These are phyloP conservation scores for Huntiella moniliformis DNA, from an alignment of 2,329 filamentous ascomycete genomes.

Conservation along the genomic window DNA sequence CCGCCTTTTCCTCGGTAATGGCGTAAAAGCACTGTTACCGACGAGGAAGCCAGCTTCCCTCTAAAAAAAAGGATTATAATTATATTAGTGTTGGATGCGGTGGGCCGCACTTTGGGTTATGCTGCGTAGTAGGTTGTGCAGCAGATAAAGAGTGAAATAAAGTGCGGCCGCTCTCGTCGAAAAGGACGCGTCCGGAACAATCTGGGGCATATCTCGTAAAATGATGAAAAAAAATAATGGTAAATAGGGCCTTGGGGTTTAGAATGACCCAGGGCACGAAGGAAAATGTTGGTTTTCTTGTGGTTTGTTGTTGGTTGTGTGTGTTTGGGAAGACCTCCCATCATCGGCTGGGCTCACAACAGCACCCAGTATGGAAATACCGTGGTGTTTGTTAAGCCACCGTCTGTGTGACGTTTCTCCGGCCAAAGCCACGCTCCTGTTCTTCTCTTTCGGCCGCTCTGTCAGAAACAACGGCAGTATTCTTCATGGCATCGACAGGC, in stretches of 20 bases:
- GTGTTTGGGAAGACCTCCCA: too few relatives aligned
- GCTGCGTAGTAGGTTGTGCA: too few relatives aligned
- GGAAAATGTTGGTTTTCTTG: conserved; percentile 12
- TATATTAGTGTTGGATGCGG: neutral
- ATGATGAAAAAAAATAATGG: conserved; percentile 1
- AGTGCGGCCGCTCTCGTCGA: too few relatives aligned
- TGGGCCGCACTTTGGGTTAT: too few relatives aligned
- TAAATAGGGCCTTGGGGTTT: neutral
- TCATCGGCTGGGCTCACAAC: too few relatives aligned
- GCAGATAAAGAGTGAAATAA: too few relatives aligned
- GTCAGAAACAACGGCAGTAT: conserved; percentile 32
- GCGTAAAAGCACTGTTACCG: conserved; percentile 28
- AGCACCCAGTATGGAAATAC: too few relatives aligned
- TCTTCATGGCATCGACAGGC: conserved; percentile 24
- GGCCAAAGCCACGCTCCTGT: conserved; percentile 38
- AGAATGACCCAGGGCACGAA: conserved; percentile 3
- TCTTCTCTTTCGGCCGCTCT: conserved; percentile 40
- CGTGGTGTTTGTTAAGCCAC: too few relatives aligned
- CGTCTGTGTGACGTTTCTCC: conserved; percentile 12
- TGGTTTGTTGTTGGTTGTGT: conserved; percentile 8
- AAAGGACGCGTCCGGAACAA: too few relatives aligned
- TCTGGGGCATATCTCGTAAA: conserved; percentile 8
- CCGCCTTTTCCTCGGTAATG: conserved; percentile 26
- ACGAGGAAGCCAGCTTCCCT: conserved; percentile 17
- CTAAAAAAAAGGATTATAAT: conserved; percentile 4